A percentile compares a stretch with the other conserved stretches of the same genome.
Evolutionary conservation across 169 alveolate genomes (phyloP).

Genomic region (Cryptosporidium ryanae): DNA sequence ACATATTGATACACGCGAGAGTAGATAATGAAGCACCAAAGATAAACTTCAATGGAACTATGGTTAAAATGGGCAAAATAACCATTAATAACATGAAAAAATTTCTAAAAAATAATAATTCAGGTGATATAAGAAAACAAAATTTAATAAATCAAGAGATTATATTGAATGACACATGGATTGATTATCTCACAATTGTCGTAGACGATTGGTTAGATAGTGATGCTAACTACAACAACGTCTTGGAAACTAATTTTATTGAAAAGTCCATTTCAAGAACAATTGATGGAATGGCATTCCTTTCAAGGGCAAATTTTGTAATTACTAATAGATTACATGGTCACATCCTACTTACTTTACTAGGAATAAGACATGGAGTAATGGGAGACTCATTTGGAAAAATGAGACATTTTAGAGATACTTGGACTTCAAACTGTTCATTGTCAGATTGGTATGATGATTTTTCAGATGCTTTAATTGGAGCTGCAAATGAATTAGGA

Average conservation of each 20-base stretch:
- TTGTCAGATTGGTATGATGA: slow-evolving; percentile 58
- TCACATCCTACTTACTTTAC: slow-evolving; percentile 28
- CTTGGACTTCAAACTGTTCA: slow-evolving; percentile 64
- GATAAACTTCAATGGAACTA: neutral
- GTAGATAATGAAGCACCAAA: slow-evolving; percentile 62
- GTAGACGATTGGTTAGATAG: slow-evolving; percentile 72
- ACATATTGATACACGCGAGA: slow-evolving; percentile 57
- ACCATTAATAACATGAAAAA: slow-evolving; percentile 18
- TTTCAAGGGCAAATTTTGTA: slow-evolving; percentile 66
- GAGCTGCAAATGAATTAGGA: slow-evolving; percentile 24
- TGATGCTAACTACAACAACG: slow-evolving; percentile 32
- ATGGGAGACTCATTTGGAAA: slow-evolving; percentile 74
- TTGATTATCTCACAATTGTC: slow-evolving; percentile 36
- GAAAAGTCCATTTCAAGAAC: slow-evolving; percentile 70
- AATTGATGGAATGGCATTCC: slow-evolving; percentile 74
- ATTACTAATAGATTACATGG: slow-evolving; percentile 73
- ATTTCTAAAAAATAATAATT: slow-evolving; percentile 3
- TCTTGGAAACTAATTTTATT: slow-evolving; percentile 9
- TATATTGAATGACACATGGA: slow-evolving; percentile 7
- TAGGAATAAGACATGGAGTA: slow-evolving; percentile 47
- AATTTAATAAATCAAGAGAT: neutral
- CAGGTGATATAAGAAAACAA: neutral
- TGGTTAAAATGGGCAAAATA: slow-evolving; percentile 37
- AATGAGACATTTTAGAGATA: slow-evolving; percentile 32
- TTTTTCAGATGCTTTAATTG: slow-evolving; percentile 49